Base-by-base conservation (phyloP, 139 green algal species). In the Coccomyxa sp. region DNA sequence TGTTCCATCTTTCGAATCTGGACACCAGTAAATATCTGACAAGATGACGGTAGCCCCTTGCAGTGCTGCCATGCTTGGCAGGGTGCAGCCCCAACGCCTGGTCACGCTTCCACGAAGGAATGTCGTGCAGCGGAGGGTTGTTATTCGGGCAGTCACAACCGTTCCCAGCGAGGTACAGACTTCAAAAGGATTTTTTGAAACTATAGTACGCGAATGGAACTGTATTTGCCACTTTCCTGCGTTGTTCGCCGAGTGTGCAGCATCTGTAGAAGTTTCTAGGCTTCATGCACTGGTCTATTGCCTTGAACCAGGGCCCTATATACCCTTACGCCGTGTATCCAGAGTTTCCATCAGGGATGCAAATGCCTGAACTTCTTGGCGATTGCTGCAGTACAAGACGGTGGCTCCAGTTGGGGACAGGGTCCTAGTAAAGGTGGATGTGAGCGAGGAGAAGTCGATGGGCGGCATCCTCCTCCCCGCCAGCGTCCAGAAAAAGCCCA, bases 401-500 rank as follows among this genome's bases (percentile, higher is more conserved):
- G 82, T 99, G 55, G 88, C 86, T 37, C 95, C 95, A 0, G 87
- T 94, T 54, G 96, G 94, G 39, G 92, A 98, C 76, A 86, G 93
- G 27, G 88, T 98, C 16, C 85, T 98, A 38, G 93, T 99, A 7
- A 95, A 95, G 81, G 84, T 95, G 0, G 92, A 89, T 39, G 79
- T 90, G 39, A 81, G 88, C 74, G 94, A 99, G 85, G 86, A 88
- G 39, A 93, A 95, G 78, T 96, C 90, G 0, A 58, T 85, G 0
- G 91, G 92, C 27, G 96, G 96, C 78, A 98, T 99, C 70, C 77
- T 99, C 50, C 88, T 99, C 39, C 96, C 96, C 29, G 78, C 82
- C 16, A 87, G 86, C 24, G 90, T 93, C 27, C 85, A 95, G 68
- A 95, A 91, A 82, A 94, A 94, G 82, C 93, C 93, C 12, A 98